Base-by-base conservation (phyloP, 176 grass and related monocot genomes). In the Aegilops bicornis region DNA sequence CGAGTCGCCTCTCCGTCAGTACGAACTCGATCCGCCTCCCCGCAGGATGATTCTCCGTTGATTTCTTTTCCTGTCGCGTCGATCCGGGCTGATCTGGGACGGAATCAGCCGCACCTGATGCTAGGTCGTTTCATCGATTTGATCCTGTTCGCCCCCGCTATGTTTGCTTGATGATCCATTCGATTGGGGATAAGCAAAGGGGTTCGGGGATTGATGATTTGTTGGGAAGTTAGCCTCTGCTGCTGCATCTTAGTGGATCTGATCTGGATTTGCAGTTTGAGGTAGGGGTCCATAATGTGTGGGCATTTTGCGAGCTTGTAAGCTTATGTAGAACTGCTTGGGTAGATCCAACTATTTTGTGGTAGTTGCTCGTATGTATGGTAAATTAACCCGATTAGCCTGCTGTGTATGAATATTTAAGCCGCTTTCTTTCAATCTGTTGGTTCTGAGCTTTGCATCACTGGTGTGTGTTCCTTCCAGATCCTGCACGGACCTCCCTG, bases 161-260 rank as follows among this genome's bases (percentile, higher is more conserved):
- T 23, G 33, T 35, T 33, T 33, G 32, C 32, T 33, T 33, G 32
- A 33, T 33, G 32, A 33, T 33, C 32, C 32, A 33, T 33, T 33
- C 32, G 32, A 33, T 33, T 33, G 32, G 32, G 32, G 32, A 33
- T 33, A 33, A 33, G 32, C 32, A 33, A 33, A 33, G 32, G 32
- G 32, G 32, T 33, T 33, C 32, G 32, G 32, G 32, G 32, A 33
- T 33, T 33, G 32, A 33, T 33, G 32, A 33, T 33, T 33, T 33
- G 32, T 33, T 33, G 32, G 32, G 32, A 33, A 33, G 32, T 33
- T 33, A 33, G 32, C 32, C 32, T 33, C 32, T 33, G 32, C 35
- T 43, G 35, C 54, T 73, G 16, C 52, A 75, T 75, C 82, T 75
- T 84, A 6, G 60, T 33, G 31, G 58, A 75, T 74, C 56, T 52